Evolutionary conservation across 768 basidiomycete genomes (phyloP).

Genomic region (Cubamyces sp.): DNA sequence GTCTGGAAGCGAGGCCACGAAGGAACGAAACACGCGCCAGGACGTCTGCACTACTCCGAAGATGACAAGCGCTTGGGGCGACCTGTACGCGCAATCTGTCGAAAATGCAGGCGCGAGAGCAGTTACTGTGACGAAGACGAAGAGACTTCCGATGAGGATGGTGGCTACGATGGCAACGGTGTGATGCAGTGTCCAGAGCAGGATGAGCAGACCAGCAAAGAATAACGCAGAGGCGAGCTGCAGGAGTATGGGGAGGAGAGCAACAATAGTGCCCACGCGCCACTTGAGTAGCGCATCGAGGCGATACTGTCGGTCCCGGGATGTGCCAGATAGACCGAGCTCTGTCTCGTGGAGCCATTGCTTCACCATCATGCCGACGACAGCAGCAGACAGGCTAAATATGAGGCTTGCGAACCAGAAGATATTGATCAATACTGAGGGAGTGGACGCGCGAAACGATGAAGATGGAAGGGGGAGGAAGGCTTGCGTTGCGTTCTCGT

Average conservation of each 20-base stretch:
- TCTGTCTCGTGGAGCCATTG: constrained; percentile 8
- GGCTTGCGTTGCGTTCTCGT: not conserved
- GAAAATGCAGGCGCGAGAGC: not conserved
- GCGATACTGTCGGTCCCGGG: not conserved
- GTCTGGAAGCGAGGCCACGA: no score
- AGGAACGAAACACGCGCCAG: no score
- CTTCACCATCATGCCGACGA: constrained; percentile 3
- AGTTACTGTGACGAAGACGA: not conserved
- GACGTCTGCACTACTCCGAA: no score
- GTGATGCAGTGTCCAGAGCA: not conserved
- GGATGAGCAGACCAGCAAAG: constrained; percentile 1
- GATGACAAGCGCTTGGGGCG: constrained; percentile 2
- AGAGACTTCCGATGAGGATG: not conserved
- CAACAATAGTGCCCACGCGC: not conserved
- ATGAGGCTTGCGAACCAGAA: constrained; percentile 16
- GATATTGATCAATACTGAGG: not conserved
- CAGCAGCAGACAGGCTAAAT: not conserved
- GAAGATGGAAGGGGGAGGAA: not conserved
- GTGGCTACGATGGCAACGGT: not conserved
- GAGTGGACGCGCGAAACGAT: not conserved
- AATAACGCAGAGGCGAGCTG: constrained; percentile 1
- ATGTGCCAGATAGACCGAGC: not conserved
- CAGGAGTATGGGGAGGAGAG: constrained; percentile 1
- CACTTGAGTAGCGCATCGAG: not conserved
- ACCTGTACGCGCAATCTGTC: not conserved